Evolutionary conservation across 345 rosid species (phyloP), one percentile per base, ranked within the genome.

Genomic region (Acer saccharum): DNA sequence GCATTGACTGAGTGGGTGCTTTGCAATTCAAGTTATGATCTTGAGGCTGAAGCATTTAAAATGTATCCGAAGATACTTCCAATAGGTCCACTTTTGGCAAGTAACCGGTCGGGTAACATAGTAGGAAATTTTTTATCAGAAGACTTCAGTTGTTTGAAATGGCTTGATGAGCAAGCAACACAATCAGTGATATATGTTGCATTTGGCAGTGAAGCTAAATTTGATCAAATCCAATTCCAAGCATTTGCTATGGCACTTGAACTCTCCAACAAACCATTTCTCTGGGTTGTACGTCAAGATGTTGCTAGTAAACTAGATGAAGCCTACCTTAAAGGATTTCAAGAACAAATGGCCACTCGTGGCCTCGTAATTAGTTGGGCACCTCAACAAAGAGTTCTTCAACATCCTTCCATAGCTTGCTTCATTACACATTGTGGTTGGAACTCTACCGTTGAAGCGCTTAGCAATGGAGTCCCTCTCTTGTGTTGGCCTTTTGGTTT

Each of bases 401-500:
- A 52, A 9, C 79, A 75, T 71, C 69, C 80, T 65, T 80, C 86
- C 0, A 50, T 83, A n/a, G 90, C 85, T 48, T 86, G 88, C 64
- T 85, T 85, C 48, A 68, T 85, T 52, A 89, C 87, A 76, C 92
- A 88, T 54, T 88, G 90, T 23, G 93, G 93, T 29, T 91, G 92
- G 94, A 89, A 88, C 71, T 89, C 94, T 20, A 80, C 86, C 46
- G 39, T 92, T 67, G 94, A 92, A 78, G 89, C 88, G 18, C 78
- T 81, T 2, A 68, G 86, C 67, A 84, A 77, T 14, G 92, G 92
- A 3, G 64, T 87, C 20, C 93, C 93, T 7, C 79, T 92, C 82
- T 46, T 90, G 35, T 86, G 93, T 54, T 78, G 87, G 73, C 95
- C 93, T 32, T 81, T 76, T 74, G 88, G 86, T 52, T 83, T 81